phyloP scores from a whole-genome alignment of 371 early-diverging fungal species.

The Syncephalis fuscata region DNA sequence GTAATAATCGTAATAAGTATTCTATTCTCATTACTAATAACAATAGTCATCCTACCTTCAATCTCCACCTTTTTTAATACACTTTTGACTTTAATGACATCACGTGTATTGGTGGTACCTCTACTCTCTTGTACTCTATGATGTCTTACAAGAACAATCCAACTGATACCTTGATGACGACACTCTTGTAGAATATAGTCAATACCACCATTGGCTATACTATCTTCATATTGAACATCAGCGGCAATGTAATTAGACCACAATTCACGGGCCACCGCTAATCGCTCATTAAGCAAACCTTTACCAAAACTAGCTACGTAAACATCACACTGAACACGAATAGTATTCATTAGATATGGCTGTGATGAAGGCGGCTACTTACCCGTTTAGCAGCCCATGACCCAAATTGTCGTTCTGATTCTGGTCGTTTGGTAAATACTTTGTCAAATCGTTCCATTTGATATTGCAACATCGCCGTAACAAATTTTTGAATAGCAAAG shows the following conservation, averaged over 20 bases:
- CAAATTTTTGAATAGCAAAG: conserved; percentile 60
- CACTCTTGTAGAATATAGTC: conserved; percentile 42
- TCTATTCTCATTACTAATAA: too few relatives aligned
- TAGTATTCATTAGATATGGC: neutral
- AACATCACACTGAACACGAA: conserved; percentile 40
- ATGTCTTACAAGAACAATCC: conserved; percentile 51
- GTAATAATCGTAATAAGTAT: too few relatives aligned
- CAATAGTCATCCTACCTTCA: too few relatives aligned
- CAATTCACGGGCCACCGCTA: conserved; percentile 50
- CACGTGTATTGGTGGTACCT: too few relatives aligned
- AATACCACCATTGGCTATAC: conserved; percentile 30
- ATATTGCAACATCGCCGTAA: conserved; percentile 44
- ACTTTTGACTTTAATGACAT: conserved; percentile 56
- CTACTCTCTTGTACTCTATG: conserved; percentile 8
- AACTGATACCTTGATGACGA: conserved; percentile 52
- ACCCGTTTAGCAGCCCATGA: conserved; percentile 36
- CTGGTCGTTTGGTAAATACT: conserved; percentile 23
- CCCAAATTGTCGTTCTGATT: conserved; percentile 37
- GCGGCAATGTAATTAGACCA: conserved; percentile 57
- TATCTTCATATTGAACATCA: conserved; percentile 59
- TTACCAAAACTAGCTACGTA: conserved; percentile 69
- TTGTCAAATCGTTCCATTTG: conserved; percentile 41
- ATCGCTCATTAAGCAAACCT: conserved; percentile 41
- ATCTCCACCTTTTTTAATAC: conserved; percentile 42
- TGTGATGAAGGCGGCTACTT: neutral